Base-by-base conservation (phyloP, 306 rosid species). In the Lathyrus oleraceus region DNA sequence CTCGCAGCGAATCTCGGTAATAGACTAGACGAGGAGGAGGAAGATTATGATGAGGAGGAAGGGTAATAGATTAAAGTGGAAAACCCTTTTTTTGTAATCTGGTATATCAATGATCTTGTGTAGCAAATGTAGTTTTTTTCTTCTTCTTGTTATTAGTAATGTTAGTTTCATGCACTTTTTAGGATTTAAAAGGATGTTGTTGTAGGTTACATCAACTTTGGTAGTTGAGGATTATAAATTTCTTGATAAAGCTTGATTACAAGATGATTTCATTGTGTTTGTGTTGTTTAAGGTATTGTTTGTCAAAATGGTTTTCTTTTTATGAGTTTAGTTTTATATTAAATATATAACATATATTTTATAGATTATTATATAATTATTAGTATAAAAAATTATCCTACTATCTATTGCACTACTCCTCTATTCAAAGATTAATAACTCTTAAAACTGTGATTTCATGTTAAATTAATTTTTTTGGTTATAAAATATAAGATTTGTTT, bases 21-120 rank as follows among this genome's bases (percentile, higher is more conserved):
- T 67, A 75, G 84, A 51, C 25, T 85, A 67, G 97, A 94, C 0
- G 96, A 93, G 81, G 98, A 88, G 16, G 98, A 90, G 23, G 98
- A 92, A 72, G 98, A 94, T 69, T 90, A 94, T 20, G 97, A 94
- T 12, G 98, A 88, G 69, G 98, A 88, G 70, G 98, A 94, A 79
- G 92, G 87, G 69, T 91, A 62, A 62, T 39, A 87, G 58, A 67
- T n/a, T 61, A 21, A 36, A 70, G 62, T 23, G 61, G 75, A 65
- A 80, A 30, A 54, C 16, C 64, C 59, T 36, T 43, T 44, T 56
- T 45, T 27, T 57, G 20, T 32, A 49, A 43, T 52, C 56, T 64
- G 25, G 48, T 66, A 39, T 71, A 69, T 71, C 70, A 51, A 58
- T 60, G 71, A 66, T 68, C 57, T 67, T 21, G n/a, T 75, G 72